Evolutionary conservation across 108 stramenopile species (phyloP), one percentile per base, ranked within the genome.

Genomic region (Cylindrotheca fusiformis): DNA sequence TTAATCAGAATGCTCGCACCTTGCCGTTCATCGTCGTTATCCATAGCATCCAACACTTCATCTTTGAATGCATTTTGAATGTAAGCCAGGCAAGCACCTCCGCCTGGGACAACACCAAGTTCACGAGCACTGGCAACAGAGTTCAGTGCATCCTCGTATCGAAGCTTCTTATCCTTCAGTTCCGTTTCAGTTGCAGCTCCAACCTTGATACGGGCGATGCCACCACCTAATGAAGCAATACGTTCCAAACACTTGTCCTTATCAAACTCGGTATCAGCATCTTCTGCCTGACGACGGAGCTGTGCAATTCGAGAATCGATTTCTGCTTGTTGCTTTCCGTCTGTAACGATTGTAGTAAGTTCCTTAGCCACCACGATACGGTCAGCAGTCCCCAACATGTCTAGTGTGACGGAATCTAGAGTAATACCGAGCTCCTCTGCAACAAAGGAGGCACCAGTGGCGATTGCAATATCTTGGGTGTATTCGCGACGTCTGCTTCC

Each of bases 131-230:
- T 79, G 47, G 91, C 63, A 10, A 98, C 96, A 3, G 94, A 94
- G 80, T 98, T 98, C 31, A 98, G 67, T 32, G 97, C 97, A 82
- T 96, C 97, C 62, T 96, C 97, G 73, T 96, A 96, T 32, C 97
- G 85, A 25, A 98, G 90, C 81, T 97, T 96, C 87, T 98, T 98
- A 74, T 98, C 97, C 91, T 96, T 98, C 46, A 98, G 72, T 71
- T 98, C 97, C 12, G 97, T 98, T 80, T 98, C 97, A 20, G 97
- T 98, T 19, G 97, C 97, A 14, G 97, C 97, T 41, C 97, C 97
- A 32, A 98, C 92, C 90, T 98, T 98, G 75, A 98, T 98, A 22
- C 96, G 81, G 32, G 96, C 96, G 68, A 96, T 96, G 33, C 97
- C 97, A 30, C 97, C 97, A 0, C 97, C 97, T 21, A 98, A 84